Evolutionary conservation across 2,329 filamentous ascomycete species (phyloP).

Genomic region (Coniochaeta pulveracea): DNA sequence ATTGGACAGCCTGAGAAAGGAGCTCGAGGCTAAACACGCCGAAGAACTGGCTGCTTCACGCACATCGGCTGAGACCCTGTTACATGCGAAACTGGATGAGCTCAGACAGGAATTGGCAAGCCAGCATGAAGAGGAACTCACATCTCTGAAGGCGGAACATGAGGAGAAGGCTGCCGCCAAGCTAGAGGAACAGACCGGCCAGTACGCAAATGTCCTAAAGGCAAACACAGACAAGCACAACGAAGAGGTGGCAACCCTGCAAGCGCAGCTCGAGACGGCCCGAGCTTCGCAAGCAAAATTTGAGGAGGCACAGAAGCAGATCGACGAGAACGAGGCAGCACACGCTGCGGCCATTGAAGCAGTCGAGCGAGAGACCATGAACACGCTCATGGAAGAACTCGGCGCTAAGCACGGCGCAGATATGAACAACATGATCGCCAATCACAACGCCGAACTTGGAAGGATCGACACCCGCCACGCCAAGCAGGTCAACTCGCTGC

Average conservation of each 20-base stretch:
- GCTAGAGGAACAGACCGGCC: slow-evolving; percentile 15
- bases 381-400: too few relatives aligned
- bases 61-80: slow-evolving; percentile 22
- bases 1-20: slow-evolving; percentile 15
- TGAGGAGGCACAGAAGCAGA: slow-evolving; percentile 16
- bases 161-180: slow-evolving; percentile 17
- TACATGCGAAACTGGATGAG: slow-evolving; percentile 11
- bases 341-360: slow-evolving; percentile 24
- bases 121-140: slow-evolving; percentile 19
- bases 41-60: slow-evolving; percentile 38
- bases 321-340: slow-evolving; percentile 21
- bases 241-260: slow-evolving; percentile 23
- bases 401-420: slow-evolving; percentile 30
- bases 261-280: slow-evolving; percentile 20
- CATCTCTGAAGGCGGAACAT: slow-evolving; percentile 13
- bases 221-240: slow-evolving; percentile 22
- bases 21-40: slow-evolving; percentile 18
- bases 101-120: slow-evolving; percentile 21
- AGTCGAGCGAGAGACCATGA: slow-evolving; percentile 27
- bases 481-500: too few relatives aligned
- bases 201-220: too few relatives aligned
- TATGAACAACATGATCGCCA: slow-evolving; percentile 31
- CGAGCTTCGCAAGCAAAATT: slow-evolving; percentile 19
- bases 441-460: too few relatives aligned
- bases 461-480: too few relatives aligned